These are phyloP conservation scores for Podaxis sp. DNA, from an alignment of 768 basidiomycete species.

Conservation along the genomic window DNA sequence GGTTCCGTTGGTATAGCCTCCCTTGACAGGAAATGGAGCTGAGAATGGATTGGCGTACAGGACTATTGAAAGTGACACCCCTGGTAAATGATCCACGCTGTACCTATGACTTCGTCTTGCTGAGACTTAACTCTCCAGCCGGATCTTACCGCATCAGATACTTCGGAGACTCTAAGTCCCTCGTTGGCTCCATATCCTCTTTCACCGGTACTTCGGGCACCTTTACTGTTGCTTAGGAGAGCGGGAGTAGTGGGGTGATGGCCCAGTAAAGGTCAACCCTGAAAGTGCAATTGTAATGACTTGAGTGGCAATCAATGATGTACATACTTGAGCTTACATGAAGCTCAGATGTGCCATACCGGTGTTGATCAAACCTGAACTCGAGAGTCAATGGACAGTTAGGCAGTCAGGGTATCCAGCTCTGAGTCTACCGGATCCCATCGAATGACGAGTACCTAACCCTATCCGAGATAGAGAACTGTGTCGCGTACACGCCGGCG, in stretches of 20 bases:
- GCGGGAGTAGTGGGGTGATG: conserved; percentile 43
- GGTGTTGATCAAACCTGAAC: no score
- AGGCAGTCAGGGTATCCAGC: no score
- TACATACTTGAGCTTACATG: not conserved
- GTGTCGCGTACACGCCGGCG: not conserved
- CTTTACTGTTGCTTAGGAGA: conserved; percentile 49
- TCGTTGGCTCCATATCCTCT: conserved; percentile 55
- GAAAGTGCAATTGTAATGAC: not conserved
- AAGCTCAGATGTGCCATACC: not conserved
- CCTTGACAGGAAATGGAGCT: conserved; percentile 9
- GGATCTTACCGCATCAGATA: conserved; percentile 71
- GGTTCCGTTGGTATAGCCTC: conserved; percentile 15
- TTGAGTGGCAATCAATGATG: not conserved
- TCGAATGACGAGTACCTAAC: not conserved
- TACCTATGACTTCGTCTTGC: conserved; percentile 4
- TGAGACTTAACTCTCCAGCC: conserved; percentile 29
- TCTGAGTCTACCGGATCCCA: no score
- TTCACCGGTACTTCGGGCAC: conserved; percentile 60
- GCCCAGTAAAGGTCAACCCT: conserved; percentile 51
- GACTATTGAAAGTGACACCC: conserved; percentile 61
- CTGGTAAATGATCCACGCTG: conserved; percentile 33
- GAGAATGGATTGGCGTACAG: conserved; percentile 24
- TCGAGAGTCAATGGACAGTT: no score
- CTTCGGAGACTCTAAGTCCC: conserved; percentile 71
- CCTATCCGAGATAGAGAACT: not conserved